Evolutionary conservation across 1,284 basidiomycete species (phyloP).

Genomic region (Hymenochaete sp.): DNA sequence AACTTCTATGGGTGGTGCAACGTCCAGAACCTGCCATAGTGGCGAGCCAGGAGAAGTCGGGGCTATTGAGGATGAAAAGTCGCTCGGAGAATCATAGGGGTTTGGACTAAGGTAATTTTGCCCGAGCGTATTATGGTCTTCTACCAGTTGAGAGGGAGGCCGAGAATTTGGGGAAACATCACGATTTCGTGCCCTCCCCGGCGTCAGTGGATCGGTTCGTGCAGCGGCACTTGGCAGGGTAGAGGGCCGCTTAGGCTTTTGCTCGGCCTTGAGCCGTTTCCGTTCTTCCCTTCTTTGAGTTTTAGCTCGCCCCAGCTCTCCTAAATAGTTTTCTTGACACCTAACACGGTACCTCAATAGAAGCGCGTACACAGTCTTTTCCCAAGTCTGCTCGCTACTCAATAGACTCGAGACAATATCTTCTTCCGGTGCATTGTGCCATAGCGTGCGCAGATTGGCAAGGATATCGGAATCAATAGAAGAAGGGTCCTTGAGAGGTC

Average conservation of each 20-base stretch:
- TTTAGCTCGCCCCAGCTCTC: conserved; percentile 41
- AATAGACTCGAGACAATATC: conserved; percentile 64
- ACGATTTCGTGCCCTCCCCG: conserved; percentile 35
- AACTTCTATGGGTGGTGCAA: conserved; percentile 27
- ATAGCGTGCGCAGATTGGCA: conserved; percentile 84
- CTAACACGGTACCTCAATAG: conserved; percentile 70
- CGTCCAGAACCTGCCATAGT: conserved; percentile 27
- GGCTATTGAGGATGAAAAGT: background rate
- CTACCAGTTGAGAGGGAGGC: conserved; percentile 20
- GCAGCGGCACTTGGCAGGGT: conserved; percentile 32
- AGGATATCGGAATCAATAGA: conserved; percentile 88
- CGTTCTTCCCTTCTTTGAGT: conserved; percentile 27
- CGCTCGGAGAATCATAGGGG: background rate
- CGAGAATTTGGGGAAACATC: conserved; percentile 2
- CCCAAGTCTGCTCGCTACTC: conserved; percentile 69
- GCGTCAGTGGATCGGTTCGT: conserved; percentile 53
- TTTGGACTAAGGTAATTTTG: background rate
- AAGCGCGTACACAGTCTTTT: conserved; percentile 88
- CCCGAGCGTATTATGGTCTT: conserved; percentile 2
- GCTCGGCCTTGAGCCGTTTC: conserved; percentile 22
- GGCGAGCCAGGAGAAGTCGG: conserved; percentile 25
- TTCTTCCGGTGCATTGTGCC: conserved; percentile 69
- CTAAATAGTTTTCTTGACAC: conserved; percentile 61
- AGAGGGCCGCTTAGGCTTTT: conserved; percentile 12
- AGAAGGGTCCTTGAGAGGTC: conserved; percentile 48